A percentile compares a stretch with the other conserved stretches of the same genome.
Evolutionary conservation across 768 basidiomycete species (phyloP).

Genomic region (Panaeolus papilionaceus): DNA sequence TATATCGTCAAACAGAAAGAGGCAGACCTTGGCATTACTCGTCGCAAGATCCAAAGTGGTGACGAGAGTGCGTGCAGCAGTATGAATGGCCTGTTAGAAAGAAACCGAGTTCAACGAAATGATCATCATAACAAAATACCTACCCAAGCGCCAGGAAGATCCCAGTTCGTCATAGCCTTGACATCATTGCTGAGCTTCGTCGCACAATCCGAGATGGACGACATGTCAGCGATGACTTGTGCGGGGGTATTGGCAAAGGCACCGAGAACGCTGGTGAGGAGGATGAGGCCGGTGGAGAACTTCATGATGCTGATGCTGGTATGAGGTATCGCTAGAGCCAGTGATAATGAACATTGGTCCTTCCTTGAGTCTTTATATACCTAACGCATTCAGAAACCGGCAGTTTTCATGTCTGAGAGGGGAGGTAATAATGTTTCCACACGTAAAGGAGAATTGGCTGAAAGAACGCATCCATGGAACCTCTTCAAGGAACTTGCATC

Average conservation of each 20-base stretch:
- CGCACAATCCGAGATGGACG: not conserved
- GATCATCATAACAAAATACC: not conserved
- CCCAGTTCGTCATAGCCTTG: not conserved
- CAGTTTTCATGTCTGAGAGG: not conserved
- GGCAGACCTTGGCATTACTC: not conserved
- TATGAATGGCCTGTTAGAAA: not conserved
- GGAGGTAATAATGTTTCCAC: not conserved
- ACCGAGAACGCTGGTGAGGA: conserved; percentile 2
- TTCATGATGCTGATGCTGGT: not conserved
- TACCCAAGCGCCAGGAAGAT: not conserved
- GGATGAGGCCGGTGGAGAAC: not conserved
- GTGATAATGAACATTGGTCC: not conserved
- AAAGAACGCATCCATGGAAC: not conserved
- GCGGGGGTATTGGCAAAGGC: not conserved
- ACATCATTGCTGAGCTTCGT: not conserved
- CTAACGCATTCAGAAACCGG: not conserved
- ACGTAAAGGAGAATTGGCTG: not conserved
- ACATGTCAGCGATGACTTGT: conserved; percentile 1
- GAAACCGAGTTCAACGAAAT: not conserved
- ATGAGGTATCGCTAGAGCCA: not conserved
- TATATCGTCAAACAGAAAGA: not conserved
- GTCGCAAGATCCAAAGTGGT: conserved; percentile 2
- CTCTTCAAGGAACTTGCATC: not conserved
- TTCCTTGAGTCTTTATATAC: not conserved
- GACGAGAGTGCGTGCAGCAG: conserved; percentile 5